These are phyloP conservation scores for Penicillium concentricum DNA, from an alignment of 2,329 filamentous ascomycete genomes.

Conservation along the genomic window DNA sequence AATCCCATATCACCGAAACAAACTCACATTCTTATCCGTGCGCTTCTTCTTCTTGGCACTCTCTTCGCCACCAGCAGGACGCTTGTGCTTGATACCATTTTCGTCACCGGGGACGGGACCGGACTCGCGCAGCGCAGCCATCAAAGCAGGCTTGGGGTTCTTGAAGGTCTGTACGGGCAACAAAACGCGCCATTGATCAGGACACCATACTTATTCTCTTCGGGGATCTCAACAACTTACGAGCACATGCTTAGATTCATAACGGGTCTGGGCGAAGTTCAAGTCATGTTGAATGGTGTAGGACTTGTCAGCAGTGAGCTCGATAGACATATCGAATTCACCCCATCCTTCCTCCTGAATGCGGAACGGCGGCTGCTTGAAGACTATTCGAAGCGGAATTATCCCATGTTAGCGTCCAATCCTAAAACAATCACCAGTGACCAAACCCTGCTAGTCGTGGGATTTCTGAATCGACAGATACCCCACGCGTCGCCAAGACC, in stretches of 20 bases:
- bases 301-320: constrained; percentile 84
- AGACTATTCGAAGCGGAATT: constrained; percentile 52
- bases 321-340: constrained; percentile 93
- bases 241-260: constrained; percentile 78
- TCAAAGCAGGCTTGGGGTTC: constrained; percentile 84
- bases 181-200: background rate
- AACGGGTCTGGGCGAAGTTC: constrained; percentile 79
- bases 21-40: constrained; percentile 57
- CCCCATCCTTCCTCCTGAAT: constrained; percentile 97
- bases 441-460: background rate
- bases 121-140: constrained; percentile 76
- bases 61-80: constrained; percentile 54
- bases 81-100: constrained; percentile 64
- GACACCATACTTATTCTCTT: background rate
- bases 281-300: constrained; percentile 80
- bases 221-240: constrained; percentile 43
- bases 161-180: constrained; percentile 65
- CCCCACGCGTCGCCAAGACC: background rate
- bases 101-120: constrained; percentile 77
- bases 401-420: background rate
- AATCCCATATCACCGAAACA: constrained; percentile 9
- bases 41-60: constrained; percentile 76
- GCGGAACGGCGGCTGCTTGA: constrained; percentile 81
- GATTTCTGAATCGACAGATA: background rate
- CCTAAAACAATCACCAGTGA: background rate